These are phyloP conservation scores for Prunus mongolica DNA, from an alignment of 306 rosid genomes.

Conservation along the genomic window DNA sequence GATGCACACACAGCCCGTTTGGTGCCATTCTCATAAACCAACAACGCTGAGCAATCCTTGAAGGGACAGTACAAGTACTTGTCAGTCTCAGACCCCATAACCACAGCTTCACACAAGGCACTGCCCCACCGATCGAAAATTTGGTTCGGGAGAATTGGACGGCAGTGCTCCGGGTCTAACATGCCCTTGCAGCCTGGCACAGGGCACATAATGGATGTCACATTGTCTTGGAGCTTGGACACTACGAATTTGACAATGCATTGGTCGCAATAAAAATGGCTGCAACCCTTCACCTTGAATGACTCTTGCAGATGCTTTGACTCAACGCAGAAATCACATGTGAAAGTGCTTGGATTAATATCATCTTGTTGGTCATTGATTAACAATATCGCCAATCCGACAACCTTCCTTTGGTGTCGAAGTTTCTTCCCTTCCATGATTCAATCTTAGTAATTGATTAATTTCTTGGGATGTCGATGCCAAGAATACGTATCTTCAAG, in stretches of 20 bases:
- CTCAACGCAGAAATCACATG: constrained; percentile 34
- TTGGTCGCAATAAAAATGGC: constrained; percentile 44
- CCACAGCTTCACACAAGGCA: constrained; percentile 27
- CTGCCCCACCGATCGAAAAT: constrained; percentile 38
- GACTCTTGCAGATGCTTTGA: constrained; percentile 8
- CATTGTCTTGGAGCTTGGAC: constrained; percentile 35
- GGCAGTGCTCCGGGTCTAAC: constrained; percentile 30
- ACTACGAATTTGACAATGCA: constrained; percentile 49
- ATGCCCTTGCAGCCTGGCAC: constrained; percentile 32
- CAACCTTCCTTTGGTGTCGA: too few species aligned
- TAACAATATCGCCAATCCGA: too few species aligned
- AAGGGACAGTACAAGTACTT: constrained; percentile 41
- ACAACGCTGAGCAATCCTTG: constrained; percentile 51
- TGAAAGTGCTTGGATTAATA: neutral
- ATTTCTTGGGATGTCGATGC: too few species aligned
- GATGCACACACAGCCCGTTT: neutral
- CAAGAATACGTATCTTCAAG: too few species aligned
- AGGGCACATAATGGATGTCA: constrained; percentile 36
- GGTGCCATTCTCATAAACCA: constrained; percentile 15
- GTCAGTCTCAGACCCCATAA: neutral
- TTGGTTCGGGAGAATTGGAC: constrained; percentile 28
- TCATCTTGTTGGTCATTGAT: neutral
- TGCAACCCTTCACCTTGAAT: constrained; percentile 31
- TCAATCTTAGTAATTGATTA: too few species aligned
- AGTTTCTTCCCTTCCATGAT: too few species aligned